Base-by-base conservation (phyloP, 192 early-diverging fungal genomes). In the Oehlia diaphana region DNA sequence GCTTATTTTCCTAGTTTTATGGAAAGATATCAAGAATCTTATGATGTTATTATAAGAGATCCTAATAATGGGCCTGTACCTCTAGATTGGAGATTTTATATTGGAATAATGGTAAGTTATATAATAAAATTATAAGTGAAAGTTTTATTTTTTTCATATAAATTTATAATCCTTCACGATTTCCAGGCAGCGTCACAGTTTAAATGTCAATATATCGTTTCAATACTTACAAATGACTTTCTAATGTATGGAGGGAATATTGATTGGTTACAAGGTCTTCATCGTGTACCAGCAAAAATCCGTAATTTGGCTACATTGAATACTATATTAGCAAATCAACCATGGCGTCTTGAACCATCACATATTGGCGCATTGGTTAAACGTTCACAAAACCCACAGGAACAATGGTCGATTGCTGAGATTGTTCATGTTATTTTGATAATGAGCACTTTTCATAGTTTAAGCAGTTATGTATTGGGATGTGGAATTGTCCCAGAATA, bases 401-500 rank as follows among this genome's bases (percentile, higher is more conserved):
- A 87, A 28, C 66, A 82, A n/a, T 91, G 89, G 89, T 86, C 83
- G 31, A 82, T 82, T 61, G 81, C 82, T 39, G 89, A 91, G 79
- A 74, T 91, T 26, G 84, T 89, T 26, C 88, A 91, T 53, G 87
- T 84, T 33, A 87, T 89, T 58, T 71, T 87, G 39, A 82, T 89
- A 3, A 42, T 88, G 1, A 77, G 84, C 47, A 88, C 88, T 0
- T 83, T 86, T 72, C 84, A 89, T 78, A 84, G 88, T 42, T 84
- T 89, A 62, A 85, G 87, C 33, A 85, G 86, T 35, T 85, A 88
- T 83, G 87, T 87, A 8, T 79, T 89, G 2, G 82, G 87, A 12
- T 89, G 86, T 39, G 89, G 89, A 6, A 87, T 91, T 26, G 82
- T 88, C 0, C 89, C 89, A 0, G 89, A 91, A 63, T 82, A 87